Conservation (phyloP, 225 moss, liverwort and hornwort genomes). For the Anthoceros angustus region DNA sequence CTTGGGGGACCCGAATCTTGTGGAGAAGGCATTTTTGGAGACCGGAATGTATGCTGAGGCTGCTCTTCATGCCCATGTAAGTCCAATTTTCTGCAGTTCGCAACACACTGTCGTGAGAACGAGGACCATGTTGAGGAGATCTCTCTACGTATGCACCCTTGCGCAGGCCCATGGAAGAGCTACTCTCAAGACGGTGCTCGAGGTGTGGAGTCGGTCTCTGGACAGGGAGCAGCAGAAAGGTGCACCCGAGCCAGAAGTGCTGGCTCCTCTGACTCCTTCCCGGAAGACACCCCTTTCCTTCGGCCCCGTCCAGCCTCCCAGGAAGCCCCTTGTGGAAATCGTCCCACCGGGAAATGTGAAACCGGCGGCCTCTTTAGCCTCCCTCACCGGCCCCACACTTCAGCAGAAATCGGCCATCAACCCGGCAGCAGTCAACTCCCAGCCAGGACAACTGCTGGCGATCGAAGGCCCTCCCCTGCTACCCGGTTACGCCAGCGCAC, state of each 20-base stretch:
- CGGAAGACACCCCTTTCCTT: slow-evolving; percentile 45
- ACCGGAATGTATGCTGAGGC: slow-evolving; percentile 89
- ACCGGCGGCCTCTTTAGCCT: background rate
- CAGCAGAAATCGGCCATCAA: background rate
- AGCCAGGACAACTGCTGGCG: too few species aligned
- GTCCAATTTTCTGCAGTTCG: slow-evolving; percentile 10
- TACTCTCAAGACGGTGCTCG: slow-evolving; percentile 41
- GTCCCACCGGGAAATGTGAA: slow-evolving; percentile 54
- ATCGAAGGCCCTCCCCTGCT: too few species aligned
- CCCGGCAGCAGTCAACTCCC: background rate
- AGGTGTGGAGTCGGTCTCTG: slow-evolving; percentile 63
- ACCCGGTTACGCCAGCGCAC: too few species aligned
- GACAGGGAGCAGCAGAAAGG: slow-evolving; percentile 39
- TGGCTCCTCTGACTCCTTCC: slow-evolving; percentile 45
- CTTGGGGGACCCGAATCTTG: slow-evolving; percentile 69
- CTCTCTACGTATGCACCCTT: background rate
- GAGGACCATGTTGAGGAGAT: background rate
- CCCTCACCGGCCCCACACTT: background rate
- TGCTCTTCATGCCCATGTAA: slow-evolving; percentile 91
- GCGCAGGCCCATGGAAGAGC: slow-evolving; percentile 81
- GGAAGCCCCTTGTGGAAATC: slow-evolving; percentile 63
- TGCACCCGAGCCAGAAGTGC: slow-evolving; percentile 50
- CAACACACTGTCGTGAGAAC: slow-evolving; percentile 11
- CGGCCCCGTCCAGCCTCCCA: slow-evolving; percentile 23
- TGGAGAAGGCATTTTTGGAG: slow-evolving; percentile 84